Percentiles rank a stretch among this genome's conserved stretches.
phyloP scores from a whole-genome alignment of 345 rosid species.

The Moricandia arvensis region DNA sequence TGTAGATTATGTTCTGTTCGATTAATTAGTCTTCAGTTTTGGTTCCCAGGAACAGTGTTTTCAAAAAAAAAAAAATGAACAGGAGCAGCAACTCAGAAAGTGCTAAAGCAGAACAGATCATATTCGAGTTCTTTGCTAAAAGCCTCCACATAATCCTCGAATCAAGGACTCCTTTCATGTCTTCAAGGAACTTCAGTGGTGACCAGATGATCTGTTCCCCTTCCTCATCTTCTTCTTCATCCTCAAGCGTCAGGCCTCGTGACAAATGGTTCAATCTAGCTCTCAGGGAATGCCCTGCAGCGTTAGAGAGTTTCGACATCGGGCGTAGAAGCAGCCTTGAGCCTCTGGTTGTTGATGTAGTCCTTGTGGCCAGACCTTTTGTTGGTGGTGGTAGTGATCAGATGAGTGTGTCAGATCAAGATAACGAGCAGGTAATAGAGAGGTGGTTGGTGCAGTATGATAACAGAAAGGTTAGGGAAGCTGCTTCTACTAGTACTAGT shows the following conservation, averaged over 20 bases:
- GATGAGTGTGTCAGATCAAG: constrained; percentile 54
- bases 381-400: constrained; percentile 1
- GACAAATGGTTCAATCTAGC: too few relatives aligned
- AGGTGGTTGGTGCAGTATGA: constrained; percentile 92
- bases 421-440: constrained; percentile 73
- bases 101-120: constrained; percentile 29
- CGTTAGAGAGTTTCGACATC: constrained; percentile 74
- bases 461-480: constrained; percentile 57
- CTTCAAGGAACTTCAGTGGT: constrained; percentile 62
- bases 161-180: constrained; percentile 48
- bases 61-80: constrained; percentile 37
- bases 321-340: constrained; percentile 72
- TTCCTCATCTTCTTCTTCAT: constrained; percentile 77
- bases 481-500: constrained; percentile 42
- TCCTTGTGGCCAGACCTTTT: constrained; percentile 57
- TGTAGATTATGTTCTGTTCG: constrained; percentile 14
- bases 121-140: constrained; percentile 24
- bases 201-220: constrained; percentile 78
- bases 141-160: constrained; percentile 90
- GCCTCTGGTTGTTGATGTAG: constrained; percentile 81
- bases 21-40: neutral
- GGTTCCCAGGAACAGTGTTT: constrained; percentile 30
- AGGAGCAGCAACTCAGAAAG: constrained; percentile 57
- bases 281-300: constrained; percentile 84
- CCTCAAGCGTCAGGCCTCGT: constrained; percentile 46